Percentiles rank a stretch among this genome's conserved stretches.
phyloP scores from a whole-genome alignment of 176 grass and related monocot species.

The Cenchrus fungigraminus region DNA sequence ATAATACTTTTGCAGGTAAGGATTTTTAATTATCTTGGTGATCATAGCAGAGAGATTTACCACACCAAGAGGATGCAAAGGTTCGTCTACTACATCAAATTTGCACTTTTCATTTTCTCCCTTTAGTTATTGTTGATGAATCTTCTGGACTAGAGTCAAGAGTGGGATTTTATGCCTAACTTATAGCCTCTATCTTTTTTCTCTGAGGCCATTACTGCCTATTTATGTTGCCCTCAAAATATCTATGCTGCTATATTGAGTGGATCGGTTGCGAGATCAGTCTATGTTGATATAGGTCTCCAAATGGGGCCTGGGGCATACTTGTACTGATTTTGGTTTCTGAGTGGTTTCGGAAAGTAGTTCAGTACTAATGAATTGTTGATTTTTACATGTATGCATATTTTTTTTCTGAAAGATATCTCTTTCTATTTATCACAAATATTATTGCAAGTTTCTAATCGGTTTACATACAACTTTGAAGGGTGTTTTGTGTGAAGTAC shows the following conservation, averaged over 20 bases:
- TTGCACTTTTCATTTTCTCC: neutral
- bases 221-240: neutral
- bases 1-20: conserved; percentile 72
- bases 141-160: neutral
- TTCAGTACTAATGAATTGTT: conserved; percentile 14
- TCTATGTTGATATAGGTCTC: neutral
- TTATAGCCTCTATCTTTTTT: neutral
- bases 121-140: neutral
- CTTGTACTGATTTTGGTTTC: neutral
- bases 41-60: conserved; percentile 97
- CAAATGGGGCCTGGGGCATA: neutral
- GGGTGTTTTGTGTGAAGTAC: conserved; percentile 95
- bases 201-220: neutral
- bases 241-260: neutral
- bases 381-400: neutral
- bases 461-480: conserved; percentile 40
- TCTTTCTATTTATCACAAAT: neutral
- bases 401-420: neutral
- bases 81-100: conserved; percentile 39
- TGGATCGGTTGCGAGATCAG: neutral
- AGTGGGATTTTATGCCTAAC: neutral
- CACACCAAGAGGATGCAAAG: conserved; percentile 99
- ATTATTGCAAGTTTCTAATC: neutral
- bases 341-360: neutral
- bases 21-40: conserved; percentile 81